Conservation (phyloP, 495 filamentous ascomycete species). For the Umbilicaria muhlenbergii region DNA sequence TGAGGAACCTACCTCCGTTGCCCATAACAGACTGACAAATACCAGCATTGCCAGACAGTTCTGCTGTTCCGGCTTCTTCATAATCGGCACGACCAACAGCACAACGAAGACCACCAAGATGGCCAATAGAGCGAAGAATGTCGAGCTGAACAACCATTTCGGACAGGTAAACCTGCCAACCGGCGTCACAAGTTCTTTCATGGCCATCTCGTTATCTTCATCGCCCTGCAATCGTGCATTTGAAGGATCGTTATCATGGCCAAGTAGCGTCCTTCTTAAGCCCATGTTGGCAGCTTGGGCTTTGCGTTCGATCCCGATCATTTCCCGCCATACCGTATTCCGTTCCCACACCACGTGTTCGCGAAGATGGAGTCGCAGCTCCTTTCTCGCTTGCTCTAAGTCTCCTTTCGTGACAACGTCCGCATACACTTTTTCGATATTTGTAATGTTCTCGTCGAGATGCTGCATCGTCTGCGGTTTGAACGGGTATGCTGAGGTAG, state of each 20-base stretch:
- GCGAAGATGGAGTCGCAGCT: slow-evolving; percentile 77
- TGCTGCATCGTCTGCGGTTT: slow-evolving; percentile 46
- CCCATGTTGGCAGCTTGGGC: slow-evolving; percentile 91
- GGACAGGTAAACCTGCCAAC: slow-evolving; percentile 63
- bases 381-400: slow-evolving; percentile 53
- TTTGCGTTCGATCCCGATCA: slow-evolving; percentile 95
- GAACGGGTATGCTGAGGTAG: slow-evolving; percentile 66
- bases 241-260: slow-evolving; percentile 51
- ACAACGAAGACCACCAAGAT: slow-evolving; percentile 58
- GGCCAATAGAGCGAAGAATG: slow-evolving; percentile 58
- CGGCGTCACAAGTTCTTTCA: slow-evolving; percentile 64
- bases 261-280: slow-evolving; percentile 59
- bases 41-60: slow-evolving; percentile 90
- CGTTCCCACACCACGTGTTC: slow-evolving; percentile 99
- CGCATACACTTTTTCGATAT: slow-evolving; percentile 68
- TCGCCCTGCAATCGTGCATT: slow-evolving; percentile 72
- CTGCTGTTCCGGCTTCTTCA: slow-evolving; percentile 77
- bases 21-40: slow-evolving; percentile 90
- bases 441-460: slow-evolving; percentile 51
- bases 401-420: slow-evolving; percentile 70
- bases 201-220: slow-evolving; percentile 37
- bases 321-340: slow-evolving; percentile 97
- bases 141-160: slow-evolving; percentile 65
- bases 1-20: slow-evolving; percentile 59
- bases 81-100: slow-evolving; percentile 57